phyloP scores from a whole-genome alignment of 768 basidiomycete species.

The Sporobolomyces roseus region DNA sequence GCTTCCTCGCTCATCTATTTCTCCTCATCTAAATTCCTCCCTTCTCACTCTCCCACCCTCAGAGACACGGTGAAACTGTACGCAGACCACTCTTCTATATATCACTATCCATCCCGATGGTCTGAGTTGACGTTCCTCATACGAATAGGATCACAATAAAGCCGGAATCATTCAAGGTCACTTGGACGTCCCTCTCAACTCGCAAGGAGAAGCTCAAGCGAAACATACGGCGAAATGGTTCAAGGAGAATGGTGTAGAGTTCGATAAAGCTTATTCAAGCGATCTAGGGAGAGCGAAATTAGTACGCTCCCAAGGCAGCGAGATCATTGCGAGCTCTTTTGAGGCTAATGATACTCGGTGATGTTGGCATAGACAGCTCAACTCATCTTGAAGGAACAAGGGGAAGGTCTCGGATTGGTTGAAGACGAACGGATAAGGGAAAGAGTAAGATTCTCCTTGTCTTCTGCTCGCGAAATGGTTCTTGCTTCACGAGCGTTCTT shows the following conservation, averaged over 20 bases:
- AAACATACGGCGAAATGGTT: slow-evolving; percentile 32
- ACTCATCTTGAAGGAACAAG: slow-evolving; percentile 14
- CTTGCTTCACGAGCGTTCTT: background rate
- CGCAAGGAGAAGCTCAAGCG: slow-evolving; percentile 45
- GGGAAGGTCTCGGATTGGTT: background rate
- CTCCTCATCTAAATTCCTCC: no score
- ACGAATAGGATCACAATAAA: slow-evolving; percentile 23
- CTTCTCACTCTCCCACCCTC: no score
- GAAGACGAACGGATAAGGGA: slow-evolving; percentile 37
- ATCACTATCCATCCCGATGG: no score
- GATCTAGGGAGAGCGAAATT: slow-evolving; percentile 27
- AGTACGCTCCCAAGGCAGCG: slow-evolving; percentile 17
- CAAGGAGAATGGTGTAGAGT: background rate
- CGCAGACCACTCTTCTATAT: no score
- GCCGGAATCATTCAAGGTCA: slow-evolving; percentile 48
- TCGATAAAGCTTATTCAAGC: slow-evolving; percentile 25
- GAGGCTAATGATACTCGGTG: no score
- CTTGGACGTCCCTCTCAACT: slow-evolving; percentile 47
- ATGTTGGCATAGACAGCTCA: slow-evolving; percentile 30
- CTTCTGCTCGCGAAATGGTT: background rate
- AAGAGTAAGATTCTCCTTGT: slow-evolving; percentile 13
- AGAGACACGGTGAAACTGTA: no score
- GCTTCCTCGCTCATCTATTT: no score
- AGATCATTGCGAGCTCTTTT: no score
- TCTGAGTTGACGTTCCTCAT: no score